Percentiles rank a stretch among this genome's conserved stretches.
These are phyloP conservation scores for Rhynchospora tenuis DNA, from an alignment of 176 grass and related monocot species.

Conservation along the genomic window DNA sequence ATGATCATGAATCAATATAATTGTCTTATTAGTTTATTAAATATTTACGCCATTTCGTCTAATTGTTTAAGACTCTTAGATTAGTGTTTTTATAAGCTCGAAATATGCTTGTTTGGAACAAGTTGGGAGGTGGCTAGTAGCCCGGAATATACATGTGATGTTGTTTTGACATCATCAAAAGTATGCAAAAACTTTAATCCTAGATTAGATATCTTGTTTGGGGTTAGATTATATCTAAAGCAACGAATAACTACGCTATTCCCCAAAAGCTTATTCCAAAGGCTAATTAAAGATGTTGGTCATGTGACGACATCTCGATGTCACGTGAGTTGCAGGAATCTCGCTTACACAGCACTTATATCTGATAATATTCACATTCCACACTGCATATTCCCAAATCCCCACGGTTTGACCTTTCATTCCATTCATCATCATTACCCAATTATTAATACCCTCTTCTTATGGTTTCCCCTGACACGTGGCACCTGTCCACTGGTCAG, in stretches of 20 bases:
- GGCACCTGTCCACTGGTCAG: constrained; percentile 24
- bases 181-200: constrained; percentile 5
- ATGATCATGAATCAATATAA: too few relatives aligned
- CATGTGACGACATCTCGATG: constrained; percentile 49
- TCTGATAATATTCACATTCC: constrained; percentile 17
- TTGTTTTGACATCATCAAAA: constrained; percentile 11
- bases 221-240: constrained; percentile 18
- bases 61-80: too few relatives aligned
- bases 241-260: constrained; percentile 26
- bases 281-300: constrained; percentile 33
- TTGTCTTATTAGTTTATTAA: too few relatives aligned
- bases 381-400: constrained; percentile 37
- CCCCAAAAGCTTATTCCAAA: constrained; percentile 44
- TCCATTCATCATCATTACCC: constrained; percentile 50
- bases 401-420: constrained; percentile 51
- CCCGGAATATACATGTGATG: background rate
- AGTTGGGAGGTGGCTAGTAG: constrained; percentile 12
- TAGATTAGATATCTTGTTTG: constrained; percentile 20
- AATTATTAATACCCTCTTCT: constrained; percentile 44
- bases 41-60: too few relatives aligned
- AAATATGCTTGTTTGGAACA: background rate
- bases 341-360: constrained; percentile 27
- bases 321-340: constrained; percentile 77
- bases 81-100: too few relatives aligned
- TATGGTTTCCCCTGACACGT: constrained; percentile 31